phyloP scores from a whole-genome alignment of 2,329 filamentous ascomycete genomes.

The Calonectria ilicicola region DNA sequence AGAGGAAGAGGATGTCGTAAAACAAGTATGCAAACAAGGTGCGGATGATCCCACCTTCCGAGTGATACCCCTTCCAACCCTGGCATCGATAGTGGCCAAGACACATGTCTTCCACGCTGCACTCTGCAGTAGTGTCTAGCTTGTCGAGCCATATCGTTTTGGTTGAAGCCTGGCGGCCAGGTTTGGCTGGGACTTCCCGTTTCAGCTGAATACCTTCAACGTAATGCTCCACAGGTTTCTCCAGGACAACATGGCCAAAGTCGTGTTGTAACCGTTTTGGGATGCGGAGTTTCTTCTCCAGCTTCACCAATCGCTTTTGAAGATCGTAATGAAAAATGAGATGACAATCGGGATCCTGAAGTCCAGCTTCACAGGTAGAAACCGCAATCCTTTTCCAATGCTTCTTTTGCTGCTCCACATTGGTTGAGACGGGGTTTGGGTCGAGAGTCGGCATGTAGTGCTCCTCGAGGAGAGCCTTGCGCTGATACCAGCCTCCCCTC shows the following conservation, averaged over 20 bases:
- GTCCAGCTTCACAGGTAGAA: constrained; percentile 84
- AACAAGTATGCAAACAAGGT: constrained; percentile 93
- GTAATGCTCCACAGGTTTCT: constrained; percentile 79
- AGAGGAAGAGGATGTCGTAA: constrained; percentile 91
- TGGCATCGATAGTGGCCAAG: constrained; percentile 84
- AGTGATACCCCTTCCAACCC: constrained; percentile 96
- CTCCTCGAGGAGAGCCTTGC: constrained; percentile 93
- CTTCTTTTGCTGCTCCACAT: constrained; percentile 73
- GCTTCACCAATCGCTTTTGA: constrained; percentile 91
- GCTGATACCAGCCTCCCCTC: constrained; percentile 93
- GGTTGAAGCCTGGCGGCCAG: constrained; percentile 60
- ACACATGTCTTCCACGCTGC: constrained; percentile 94
- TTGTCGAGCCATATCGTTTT: constrained; percentile 93
- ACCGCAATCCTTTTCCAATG: constrained; percentile 84
- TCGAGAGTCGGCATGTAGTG: constrained; percentile 85
- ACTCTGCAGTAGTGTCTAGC: constrained; percentile 75
- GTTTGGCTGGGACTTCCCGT: constrained; percentile 61
- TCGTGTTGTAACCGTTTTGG: constrained; percentile 91
- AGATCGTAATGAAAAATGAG: constrained; percentile 94
- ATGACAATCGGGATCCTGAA: constrained; percentile 91
- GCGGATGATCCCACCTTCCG: constrained; percentile 91
- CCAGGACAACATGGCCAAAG: constrained; percentile 86
- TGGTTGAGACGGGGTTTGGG: constrained; percentile 51
- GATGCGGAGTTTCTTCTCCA: constrained; percentile 86
- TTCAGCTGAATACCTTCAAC: constrained; percentile 85